Evolutionary conservation across 2,329 filamentous ascomycete species (phyloP).

Genomic region (Phoma sp.): DNA sequence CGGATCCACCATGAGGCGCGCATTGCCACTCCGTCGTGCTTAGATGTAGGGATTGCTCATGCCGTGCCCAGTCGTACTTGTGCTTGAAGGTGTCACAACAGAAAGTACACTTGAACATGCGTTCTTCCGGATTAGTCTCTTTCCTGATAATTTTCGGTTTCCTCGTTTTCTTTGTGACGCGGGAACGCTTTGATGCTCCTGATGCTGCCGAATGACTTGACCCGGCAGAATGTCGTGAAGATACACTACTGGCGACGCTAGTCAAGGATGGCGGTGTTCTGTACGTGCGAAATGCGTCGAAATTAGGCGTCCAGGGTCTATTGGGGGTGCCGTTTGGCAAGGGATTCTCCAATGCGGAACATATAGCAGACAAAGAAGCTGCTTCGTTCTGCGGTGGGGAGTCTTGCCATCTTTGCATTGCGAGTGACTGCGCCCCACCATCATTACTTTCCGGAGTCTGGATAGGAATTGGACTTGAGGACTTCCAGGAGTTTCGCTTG

Average conservation of each 20-base stretch:
- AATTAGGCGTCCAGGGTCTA: conserved; percentile 30
- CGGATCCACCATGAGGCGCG: conserved; percentile 31
- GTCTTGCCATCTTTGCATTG: conserved; percentile 69
- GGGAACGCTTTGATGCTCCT: conserved; percentile 59
- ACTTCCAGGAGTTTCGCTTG: conserved; percentile 5
- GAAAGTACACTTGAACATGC: conserved; percentile 37
- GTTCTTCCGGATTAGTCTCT: conserved; percentile 11
- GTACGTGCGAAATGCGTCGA: conserved; percentile 34
- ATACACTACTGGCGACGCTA: conserved; percentile 52
- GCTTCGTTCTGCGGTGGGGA: conserved; percentile 71
- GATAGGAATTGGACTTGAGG: conserved; percentile 11
- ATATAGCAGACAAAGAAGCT: conserved; percentile 66
- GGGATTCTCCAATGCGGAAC: conserved; percentile 57
- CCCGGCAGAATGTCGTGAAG: conserved; percentile 55
- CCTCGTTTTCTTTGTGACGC: conserved; percentile 9
- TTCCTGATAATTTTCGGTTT: conserved; percentile 4
- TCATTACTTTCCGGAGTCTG: conserved; percentile 9
- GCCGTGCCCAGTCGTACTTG: conserved; percentile 38
- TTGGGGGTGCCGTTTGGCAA: conserved; percentile 12
- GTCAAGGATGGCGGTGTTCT: conserved; percentile 53
- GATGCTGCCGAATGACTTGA: conserved; percentile 62
- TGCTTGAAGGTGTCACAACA: conserved; percentile 40
- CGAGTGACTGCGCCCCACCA: conserved; percentile 21
- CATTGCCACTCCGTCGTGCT: conserved; percentile 37
- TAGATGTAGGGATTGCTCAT: conserved; percentile 39